Percentiles rank a stretch among this genome's conserved stretches.
Evolutionary conservation across 1,139 yeast species (phyloP).

Genomic region (Candida sp.): DNA sequence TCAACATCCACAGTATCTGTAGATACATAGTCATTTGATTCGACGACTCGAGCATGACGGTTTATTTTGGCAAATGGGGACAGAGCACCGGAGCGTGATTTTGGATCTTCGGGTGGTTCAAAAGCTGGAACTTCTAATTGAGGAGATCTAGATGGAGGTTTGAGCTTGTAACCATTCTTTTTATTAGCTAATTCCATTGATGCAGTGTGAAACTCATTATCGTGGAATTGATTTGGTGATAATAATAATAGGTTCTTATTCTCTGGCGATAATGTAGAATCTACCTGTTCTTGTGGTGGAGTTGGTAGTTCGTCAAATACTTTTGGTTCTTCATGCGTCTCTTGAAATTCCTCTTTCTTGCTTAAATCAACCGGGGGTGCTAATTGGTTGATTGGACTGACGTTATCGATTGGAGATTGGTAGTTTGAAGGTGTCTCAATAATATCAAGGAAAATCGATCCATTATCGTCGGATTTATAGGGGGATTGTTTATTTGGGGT

Average conservation of each 20-base stretch:
- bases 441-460: conserved; percentile 16
- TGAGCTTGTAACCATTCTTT: neutral
- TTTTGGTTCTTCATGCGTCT: neutral
- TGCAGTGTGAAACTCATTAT: conserved; percentile 28
- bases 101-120: conserved; percentile 13
- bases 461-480: conserved; percentile 7
- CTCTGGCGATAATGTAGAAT: conserved; percentile 5
- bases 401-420: neutral
- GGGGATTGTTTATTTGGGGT: conserved; percentile 2
- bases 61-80: conserved; percentile 45
- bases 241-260: conserved; percentile 35
- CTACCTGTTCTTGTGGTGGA: neutral
- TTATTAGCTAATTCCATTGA: conserved; percentile 10
- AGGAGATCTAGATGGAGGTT: conserved; percentile 7
- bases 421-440: conserved; percentile 17
- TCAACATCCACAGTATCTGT: conserved; percentile 13
- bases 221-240: conserved; percentile 40
- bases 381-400: conserved; percentile 8
- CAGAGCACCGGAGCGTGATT: conserved; percentile 24
- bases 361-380: conserved; percentile 22
- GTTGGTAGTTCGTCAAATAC: conserved; percentile 3
- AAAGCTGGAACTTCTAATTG: neutral
- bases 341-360: conserved; percentile 7
- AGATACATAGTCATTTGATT: conserved; percentile 28
- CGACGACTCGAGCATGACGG: conserved; percentile 47